phyloP scores from a whole-genome alignment of 1,139 yeast genomes.

The Hyphopichia burtonii region DNA sequence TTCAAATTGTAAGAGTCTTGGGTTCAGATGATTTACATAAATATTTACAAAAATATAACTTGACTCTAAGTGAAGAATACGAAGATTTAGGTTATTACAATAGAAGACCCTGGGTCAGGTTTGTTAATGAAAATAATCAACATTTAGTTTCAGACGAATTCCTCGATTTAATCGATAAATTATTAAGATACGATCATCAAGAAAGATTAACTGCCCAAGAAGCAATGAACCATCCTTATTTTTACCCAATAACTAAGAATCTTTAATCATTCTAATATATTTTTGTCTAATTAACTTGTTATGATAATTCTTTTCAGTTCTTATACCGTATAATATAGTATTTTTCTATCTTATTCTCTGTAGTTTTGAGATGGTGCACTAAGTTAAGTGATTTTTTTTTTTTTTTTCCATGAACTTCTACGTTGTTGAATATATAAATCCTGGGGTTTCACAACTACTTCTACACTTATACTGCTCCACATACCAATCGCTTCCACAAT shows the following conservation, averaged over 20 bases:
- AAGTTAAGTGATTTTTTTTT: too few species aligned
- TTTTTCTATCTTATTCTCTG: background rate
- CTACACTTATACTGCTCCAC: too few species aligned
- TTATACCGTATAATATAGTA: background rate
- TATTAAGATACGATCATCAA: slow-evolving; percentile 91
- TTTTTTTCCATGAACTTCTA: background rate
- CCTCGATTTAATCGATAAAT: slow-evolving; percentile 77
- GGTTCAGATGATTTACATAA: slow-evolving; percentile 83
- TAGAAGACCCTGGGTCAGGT: slow-evolving; percentile 85
- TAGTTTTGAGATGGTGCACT: background rate
- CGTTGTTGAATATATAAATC: background rate
- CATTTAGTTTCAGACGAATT: slow-evolving; percentile 68
- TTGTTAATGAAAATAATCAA: slow-evolving; percentile 72
- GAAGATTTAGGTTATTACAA: slow-evolving; percentile 80
- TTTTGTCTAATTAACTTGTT: background rate
- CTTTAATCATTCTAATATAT: background rate
- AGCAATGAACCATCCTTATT: slow-evolving; percentile 86
- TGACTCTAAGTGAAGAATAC: slow-evolving; percentile 76
- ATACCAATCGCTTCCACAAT: too few species aligned
- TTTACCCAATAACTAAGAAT: slow-evolving; percentile 30
- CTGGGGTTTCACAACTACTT: background rate
- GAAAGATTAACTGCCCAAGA: slow-evolving; percentile 92
- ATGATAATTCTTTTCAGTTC: background rate
- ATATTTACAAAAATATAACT: slow-evolving; percentile 74
- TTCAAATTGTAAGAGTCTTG: slow-evolving; percentile 88